Percentiles rank a stretch among this genome's conserved stretches.
phyloP scores from a whole-genome alignment of 345 rosid species.

The Orychophragmus violaceus region DNA sequence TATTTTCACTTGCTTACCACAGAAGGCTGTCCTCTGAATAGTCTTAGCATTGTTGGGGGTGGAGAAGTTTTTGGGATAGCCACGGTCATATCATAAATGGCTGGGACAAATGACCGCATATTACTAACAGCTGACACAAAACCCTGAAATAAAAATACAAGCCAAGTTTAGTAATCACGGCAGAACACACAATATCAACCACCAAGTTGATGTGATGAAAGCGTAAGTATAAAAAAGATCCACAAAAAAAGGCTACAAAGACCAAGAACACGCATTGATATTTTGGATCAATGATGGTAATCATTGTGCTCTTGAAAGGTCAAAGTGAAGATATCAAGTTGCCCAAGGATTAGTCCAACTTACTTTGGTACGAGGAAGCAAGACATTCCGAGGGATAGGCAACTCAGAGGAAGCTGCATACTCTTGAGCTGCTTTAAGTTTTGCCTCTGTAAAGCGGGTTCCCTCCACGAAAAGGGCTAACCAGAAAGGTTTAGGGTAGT shows the following conservation, averaged over 20 bases:
- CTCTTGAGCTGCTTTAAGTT: conserved; percentile 92
- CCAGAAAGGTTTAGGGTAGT: conserved; percentile 92
- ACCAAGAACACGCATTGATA: conserved; percentile 11
- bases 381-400: conserved; percentile 83
- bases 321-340: conserved; percentile 2
- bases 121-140: conserved; percentile 94
- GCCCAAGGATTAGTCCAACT: not conserved
- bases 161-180: not conserved
- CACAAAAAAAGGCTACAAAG: not conserved
- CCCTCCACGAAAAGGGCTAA: conserved; percentile 98
- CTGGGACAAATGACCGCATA: conserved; percentile 92
- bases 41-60: conserved; percentile 76
- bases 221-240: not conserved
- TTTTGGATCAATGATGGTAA: conserved; percentile 2
- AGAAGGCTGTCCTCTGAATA: conserved; percentile 77
- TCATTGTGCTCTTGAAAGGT: not conserved
- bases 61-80: conserved; percentile 70
- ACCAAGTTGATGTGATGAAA: not conserved
- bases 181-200: not conserved
- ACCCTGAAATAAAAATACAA: conserved; percentile 51
- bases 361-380: conserved; percentile 98
- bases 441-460: conserved; percentile 91
- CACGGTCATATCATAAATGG: conserved; percentile 84
- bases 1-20: conserved; percentile 55
- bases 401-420: conserved; percentile 77